Evolutionary conservation across 768 basidiomycete genomes (phyloP), one percentile per base, ranked within the genome.

Genomic region (Pisolithus sp.): DNA sequence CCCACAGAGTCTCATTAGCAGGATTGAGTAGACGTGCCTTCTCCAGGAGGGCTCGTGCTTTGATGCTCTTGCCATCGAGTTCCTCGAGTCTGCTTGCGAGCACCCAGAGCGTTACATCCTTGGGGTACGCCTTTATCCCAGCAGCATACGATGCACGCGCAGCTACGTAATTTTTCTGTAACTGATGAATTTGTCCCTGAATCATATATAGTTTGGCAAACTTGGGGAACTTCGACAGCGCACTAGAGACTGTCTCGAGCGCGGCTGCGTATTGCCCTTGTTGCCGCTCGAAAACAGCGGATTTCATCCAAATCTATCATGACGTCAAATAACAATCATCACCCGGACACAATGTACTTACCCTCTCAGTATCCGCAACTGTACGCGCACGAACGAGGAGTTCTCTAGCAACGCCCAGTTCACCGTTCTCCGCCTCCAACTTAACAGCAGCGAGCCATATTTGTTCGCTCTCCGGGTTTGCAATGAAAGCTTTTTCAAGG

Each of bases 391-490:
- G 86, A 45, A 86, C 81, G 56, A 98, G 76, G 41, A 99, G 71
- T 68, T 93, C 86, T 54, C 85, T 75, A 2, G 95, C 95, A 17
- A 90, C 92, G 5, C 76, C 83, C 53, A 90, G 74, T 63, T 98
- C 89, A 3, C 89, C 88, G 58, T 95, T 98, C 75, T 97, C 94
- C 0, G 93, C 91, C 64, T 97, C 95, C 5, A 97, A 76, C 68
- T 98, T 98, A 56, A 95, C 91, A 26, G 95, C 96, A 2, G 95
- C 96, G 49, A 99, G 73, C 93, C 94, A 98, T 62, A 99, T 97
- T 57, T 87, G 85, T 71, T 98, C 96, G 64, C 90, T 94, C 67
- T 97, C 93, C 12, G 93, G 90, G 64, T 98, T 98, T 50, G 92
- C 90, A 48, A 87, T 81, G 75, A 97, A 97, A 0, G 96, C 93